Percentiles rank a stretch among this genome's conserved stretches.
These are phyloP conservation scores for Metschnikowia reukaufii DNA, from an alignment of 805 yeast species.

Conservation along the genomic window DNA sequence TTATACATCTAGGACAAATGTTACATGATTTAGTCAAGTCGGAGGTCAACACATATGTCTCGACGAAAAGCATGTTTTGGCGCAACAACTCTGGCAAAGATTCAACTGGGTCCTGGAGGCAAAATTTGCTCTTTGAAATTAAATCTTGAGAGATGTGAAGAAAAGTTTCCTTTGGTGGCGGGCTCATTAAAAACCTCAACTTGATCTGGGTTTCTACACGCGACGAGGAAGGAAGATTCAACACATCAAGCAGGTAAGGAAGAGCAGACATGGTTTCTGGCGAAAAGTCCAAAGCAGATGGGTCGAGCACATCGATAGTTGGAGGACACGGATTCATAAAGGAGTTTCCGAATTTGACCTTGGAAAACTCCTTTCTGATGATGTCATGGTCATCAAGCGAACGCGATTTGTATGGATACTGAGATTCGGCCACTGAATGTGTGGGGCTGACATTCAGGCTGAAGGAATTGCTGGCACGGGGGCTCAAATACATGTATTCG, in stretches of 20 bases:
- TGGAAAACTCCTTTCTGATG: constrained; percentile 50
- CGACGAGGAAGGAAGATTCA: constrained; percentile 73
- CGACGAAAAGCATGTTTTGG: constrained; percentile 62
- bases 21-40: constrained; percentile 52
- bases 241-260: constrained; percentile 52
- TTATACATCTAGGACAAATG: constrained; percentile 85
- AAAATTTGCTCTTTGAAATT: constrained; percentile 82
- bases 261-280: constrained; percentile 34
- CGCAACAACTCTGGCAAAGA: constrained; percentile 41
- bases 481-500: constrained; percentile 26
- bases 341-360: constrained; percentile 52
- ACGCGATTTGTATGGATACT: constrained; percentile 15
- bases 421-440: constrained; percentile 8
- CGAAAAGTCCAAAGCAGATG: constrained; percentile 40
- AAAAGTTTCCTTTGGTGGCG: constrained; percentile 72
- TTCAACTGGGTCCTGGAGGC: constrained; percentile 54
- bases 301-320: constrained; percentile 31
- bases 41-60: constrained; percentile 75
- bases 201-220: constrained; percentile 97
- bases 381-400: constrained; percentile 36
- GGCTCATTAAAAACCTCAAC: constrained; percentile 62
- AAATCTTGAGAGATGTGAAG: constrained; percentile 85
- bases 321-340: constrained; percentile 38
- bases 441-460: constrained; percentile 24
- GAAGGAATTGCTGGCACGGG: constrained; percentile 13